Evolutionary conservation across 208 protist species (phyloP).

Genomic region (Crithidia brevicula): DNA sequence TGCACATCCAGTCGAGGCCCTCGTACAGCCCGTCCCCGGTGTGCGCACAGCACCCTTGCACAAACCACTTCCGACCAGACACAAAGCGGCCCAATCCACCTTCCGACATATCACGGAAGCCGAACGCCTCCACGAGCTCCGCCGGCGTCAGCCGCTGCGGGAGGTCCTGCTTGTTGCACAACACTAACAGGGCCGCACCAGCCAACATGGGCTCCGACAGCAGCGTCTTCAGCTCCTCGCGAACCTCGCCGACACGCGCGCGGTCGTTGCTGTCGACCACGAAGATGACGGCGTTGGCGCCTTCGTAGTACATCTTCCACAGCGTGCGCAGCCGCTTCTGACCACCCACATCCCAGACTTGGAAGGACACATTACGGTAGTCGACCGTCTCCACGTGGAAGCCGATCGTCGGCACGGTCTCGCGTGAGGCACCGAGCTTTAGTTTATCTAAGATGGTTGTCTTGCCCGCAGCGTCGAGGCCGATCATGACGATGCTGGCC

Average conservation of each 20-base stretch:
- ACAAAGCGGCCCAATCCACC: conserved; percentile 43
- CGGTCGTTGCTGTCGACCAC: conserved; percentile 95
- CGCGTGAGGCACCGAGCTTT: conserved; percentile 96
- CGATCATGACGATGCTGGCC: conserved; percentile 95
- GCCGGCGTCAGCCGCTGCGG: conserved; percentile 62
- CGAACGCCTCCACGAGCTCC: conserved; percentile 64
- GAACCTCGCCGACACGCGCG: conserved; percentile 79
- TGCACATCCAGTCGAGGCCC: conserved; percentile 96
- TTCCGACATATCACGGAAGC: conserved; percentile 42
- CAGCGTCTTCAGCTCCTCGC: conserved; percentile 78
- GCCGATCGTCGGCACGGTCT: conserved; percentile 98
- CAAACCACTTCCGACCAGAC: conserved; percentile 87
- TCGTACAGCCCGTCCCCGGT: conserved; percentile 97
- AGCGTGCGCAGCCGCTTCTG: conserved; percentile 95
- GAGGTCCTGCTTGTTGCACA: conserved; percentile 97
- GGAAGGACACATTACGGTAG: conserved; percentile 98
- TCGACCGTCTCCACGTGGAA: conserved; percentile 98
- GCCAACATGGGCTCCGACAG: conserved; percentile 85
- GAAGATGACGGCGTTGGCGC: conserved; percentile 94
- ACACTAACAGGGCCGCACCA: conserved; percentile 88
- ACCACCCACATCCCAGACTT: conserved; percentile 98
- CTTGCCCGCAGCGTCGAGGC: conserved; percentile 97
- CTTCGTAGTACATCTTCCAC: conserved; percentile 98
- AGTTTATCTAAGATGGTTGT: conserved; percentile 98
- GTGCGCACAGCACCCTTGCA: conserved; percentile 96